Percentiles rank a stretch among this genome's conserved stretches.
These are phyloP conservation scores for Apiotrichum akiyoshidainum DNA, from an alignment of 1,284 basidiomycete species.

Conservation along the genomic window DNA sequence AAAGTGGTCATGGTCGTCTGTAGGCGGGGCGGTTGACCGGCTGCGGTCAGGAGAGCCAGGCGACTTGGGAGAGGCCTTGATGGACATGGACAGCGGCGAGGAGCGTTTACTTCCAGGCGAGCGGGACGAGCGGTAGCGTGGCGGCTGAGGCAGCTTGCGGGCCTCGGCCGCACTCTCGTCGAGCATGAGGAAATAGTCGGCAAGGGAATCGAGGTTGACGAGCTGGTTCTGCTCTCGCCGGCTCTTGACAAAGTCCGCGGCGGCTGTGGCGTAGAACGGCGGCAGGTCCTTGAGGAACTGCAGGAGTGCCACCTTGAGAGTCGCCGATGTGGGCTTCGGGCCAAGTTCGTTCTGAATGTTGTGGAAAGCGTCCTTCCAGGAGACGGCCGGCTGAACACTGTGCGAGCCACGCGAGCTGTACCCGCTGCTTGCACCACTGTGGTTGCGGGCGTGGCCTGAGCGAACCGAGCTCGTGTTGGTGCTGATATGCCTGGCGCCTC, in stretches of 20 bases:
- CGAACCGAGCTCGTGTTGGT: not conserved
- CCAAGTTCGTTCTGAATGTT: conserved; percentile 9
- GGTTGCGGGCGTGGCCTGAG: not conserved
- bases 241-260: conserved; percentile 6
- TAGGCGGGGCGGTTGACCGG: too few species aligned
- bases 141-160: not conserved
- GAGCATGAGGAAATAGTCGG: conserved; percentile 13
- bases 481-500: not conserved
- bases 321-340: not conserved
- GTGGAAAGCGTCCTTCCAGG: not conserved
- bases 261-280: conserved; percentile 11
- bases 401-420: not conserved
- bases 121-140: not conserved
- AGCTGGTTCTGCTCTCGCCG: not conserved
- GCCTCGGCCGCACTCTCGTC: conserved; percentile 10
- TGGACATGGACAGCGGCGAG: not conserved
- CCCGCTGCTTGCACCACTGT: not conserved
- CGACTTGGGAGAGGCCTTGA: not conserved
- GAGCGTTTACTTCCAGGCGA: not conserved
- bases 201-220: conserved; percentile 18
- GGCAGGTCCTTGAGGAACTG: conserved; percentile 14
- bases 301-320: conserved; percentile 1
- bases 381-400: not conserved
- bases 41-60: not conserved
- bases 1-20: conserved; percentile 1